phyloP scores from a whole-genome alignment of 139 green algal genomes.

The Klebsormidium nitens region DNA sequence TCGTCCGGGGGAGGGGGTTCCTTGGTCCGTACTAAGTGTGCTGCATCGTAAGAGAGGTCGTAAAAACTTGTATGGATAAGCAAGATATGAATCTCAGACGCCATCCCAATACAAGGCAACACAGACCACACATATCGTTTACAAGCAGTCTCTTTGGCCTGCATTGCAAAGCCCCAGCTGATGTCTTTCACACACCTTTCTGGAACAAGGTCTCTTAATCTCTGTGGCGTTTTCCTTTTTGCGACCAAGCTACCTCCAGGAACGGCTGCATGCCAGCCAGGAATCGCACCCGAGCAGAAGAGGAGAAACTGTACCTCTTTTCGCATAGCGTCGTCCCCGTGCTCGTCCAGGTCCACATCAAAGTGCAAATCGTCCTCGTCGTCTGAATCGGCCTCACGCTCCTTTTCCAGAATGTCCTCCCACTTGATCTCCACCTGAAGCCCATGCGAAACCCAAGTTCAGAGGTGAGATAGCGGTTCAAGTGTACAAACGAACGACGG shows the following conservation, averaged over 20 bases:
- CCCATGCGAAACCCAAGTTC: not conserved
- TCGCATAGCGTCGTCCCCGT: conserved; percentile 41
- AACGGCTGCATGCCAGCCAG: not conserved
- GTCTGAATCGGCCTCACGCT: conserved; percentile 43
- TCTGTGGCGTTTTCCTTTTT: not conserved
- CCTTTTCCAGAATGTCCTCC: conserved; percentile 79
- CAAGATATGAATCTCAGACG: too few species aligned
- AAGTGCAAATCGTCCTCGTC: conserved; percentile 16
- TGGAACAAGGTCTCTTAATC: not conserved
- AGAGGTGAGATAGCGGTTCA: too few species aligned
- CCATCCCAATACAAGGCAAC: too few species aligned
- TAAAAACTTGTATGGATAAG: too few species aligned
- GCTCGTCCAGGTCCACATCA: conserved; percentile 50
- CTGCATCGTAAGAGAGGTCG: too few species aligned
- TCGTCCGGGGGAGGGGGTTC: too few species aligned
- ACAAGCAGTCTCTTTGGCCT: too few species aligned
- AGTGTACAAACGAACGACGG: too few species aligned
- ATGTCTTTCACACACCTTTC: not conserved
- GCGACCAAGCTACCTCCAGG: not conserved
- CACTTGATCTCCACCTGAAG: conserved; percentile 81
- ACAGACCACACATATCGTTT: too few species aligned
- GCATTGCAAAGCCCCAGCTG: too few species aligned
- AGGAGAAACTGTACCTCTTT: conserved; percentile 42
- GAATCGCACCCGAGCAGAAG: not conserved
- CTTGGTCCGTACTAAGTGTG: too few species aligned